Percentiles rank a stretch among this genome's conserved stretches.
These are phyloP conservation scores for Adansonia rubrostipa DNA, from an alignment of 441 rosid genomes.

Conservation along the genomic window DNA sequence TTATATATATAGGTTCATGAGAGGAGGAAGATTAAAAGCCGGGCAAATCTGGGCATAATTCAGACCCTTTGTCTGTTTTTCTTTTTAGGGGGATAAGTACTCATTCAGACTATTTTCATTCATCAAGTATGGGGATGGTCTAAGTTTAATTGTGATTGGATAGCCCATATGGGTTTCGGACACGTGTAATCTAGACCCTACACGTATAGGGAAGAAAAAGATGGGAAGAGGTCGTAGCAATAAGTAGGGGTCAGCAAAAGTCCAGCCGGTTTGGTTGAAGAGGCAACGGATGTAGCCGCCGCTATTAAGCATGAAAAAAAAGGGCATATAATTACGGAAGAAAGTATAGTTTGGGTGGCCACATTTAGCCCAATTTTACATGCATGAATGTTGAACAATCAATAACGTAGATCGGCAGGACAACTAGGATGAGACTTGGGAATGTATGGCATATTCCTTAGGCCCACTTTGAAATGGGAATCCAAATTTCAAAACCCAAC, in stretches of 20 bases:
- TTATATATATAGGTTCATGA: background rate
- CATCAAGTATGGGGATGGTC: background rate
- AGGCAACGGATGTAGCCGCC: background rate
- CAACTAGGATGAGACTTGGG: background rate
- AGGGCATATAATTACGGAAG: background rate
- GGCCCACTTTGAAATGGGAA: background rate
- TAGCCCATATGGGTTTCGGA: conserved; percentile 20
- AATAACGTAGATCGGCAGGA: background rate
- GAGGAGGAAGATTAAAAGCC: conserved; percentile 24
- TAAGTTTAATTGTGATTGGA: conserved; percentile 7
- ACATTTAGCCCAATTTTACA: background rate
- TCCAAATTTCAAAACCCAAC: no score
- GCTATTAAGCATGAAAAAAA: background rate
- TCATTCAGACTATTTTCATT: background rate
- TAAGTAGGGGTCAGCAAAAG: background rate
- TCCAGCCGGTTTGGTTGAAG: background rate
- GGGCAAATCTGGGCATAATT: conserved; percentile 23
- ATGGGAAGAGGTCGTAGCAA: background rate
- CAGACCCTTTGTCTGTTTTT: background rate
- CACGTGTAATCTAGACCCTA: conserved; percentile 30
- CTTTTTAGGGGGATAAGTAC: no score
- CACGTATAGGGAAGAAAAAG: background rate
- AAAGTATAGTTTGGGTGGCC: background rate
- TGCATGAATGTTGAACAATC: background rate
- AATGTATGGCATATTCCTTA: background rate